Conservation (phyloP, 1,284 basidiomycete species). For the Coniferiporia sulphurascens region DNA sequence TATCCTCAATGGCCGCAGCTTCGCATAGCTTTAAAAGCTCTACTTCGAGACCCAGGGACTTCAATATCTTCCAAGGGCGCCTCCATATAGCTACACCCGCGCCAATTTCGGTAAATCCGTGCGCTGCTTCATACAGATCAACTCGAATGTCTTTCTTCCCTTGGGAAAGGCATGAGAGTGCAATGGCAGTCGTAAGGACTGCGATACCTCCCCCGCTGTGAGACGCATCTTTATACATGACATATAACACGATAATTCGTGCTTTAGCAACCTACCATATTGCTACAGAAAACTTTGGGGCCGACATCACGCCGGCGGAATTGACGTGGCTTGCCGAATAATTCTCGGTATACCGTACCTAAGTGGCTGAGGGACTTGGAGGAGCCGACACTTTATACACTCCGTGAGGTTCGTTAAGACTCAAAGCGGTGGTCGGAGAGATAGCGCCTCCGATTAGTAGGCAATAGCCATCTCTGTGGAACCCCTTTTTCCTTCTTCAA, state of each 20-base stretch:
- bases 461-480: no score
- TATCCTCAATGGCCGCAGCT: slow-evolving; percentile 5
- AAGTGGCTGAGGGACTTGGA: no score
- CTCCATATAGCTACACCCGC: slow-evolving; percentile 34
- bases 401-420: no score
- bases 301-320: background rate
- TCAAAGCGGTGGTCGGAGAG: no score
- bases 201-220: slow-evolving; percentile 36
- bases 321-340: no score
- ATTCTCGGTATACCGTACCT: no score
- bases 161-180: slow-evolving; percentile 30
- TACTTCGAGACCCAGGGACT: slow-evolving; percentile 23
- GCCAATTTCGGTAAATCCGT: slow-evolving; percentile 35
- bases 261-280: slow-evolving; percentile 5
- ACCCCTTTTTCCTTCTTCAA: no score
- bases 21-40: slow-evolving; percentile 17
- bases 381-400: no score
- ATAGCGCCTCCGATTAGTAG: no score
- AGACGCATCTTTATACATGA: background rate
- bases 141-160: slow-evolving; percentile 31
- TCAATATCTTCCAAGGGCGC: slow-evolving; percentile 23
- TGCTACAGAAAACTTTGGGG: slow-evolving; percentile 10
- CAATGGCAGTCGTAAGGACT: slow-evolving; percentile 33
- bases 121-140: slow-evolving; percentile 38
- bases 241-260: background rate